Evolutionary conservation across 164 flowering plant genomes (phyloP), one percentile per base, ranked within the genome.

Genomic region (Kalanchoe fedtschenkoi): DNA sequence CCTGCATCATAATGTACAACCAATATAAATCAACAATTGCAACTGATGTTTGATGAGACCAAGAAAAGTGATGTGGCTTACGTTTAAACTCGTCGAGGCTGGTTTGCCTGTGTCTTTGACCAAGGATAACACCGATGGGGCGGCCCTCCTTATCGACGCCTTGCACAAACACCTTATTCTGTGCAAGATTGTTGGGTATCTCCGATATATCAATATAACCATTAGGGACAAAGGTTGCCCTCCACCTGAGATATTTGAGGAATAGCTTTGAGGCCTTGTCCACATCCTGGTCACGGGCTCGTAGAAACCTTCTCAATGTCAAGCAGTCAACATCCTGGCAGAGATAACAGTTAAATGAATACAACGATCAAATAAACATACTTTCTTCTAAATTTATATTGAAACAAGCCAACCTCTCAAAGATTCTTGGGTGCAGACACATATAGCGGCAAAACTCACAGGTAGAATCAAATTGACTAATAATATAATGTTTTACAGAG

Each of bases 241-340:
- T 87, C 98, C 98, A 92, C 63, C 73, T 72, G 28, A 83, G 69
- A 74, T 75, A 86, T 69, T 83, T 87, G 15, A 88, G 68, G 46
- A 92, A 76, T 65, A 84, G 58, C 16, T 68, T 57, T 28, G 84
- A 76, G 13, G 85, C 93, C 71, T 82, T 89, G 60, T 85, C 87
- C 8, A 82, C 55, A 62, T 89, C 83, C 15, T 77, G 70, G 62
- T 84, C 83, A 2, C 96, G 95, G 17, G 95, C 96, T 17, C 90
- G 82, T 21, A 92, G 75, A 66, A 92, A 92, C 46, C 98, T 89
- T 73, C 93, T 74, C 2, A 92, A 38, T 69, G 74, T 82, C 69
- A 72, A 34, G 73, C 83, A 85, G 69, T 87, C 96, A 34, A 75
- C 76, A 16, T 83, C 84, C 92, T 90, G 76, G 1, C 24, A 7